Percentiles rank a stretch among this genome's conserved stretches.
phyloP scores from a whole-genome alignment of 2,329 filamentous ascomycete genomes.

The Cladobotryum protrusum region DNA sequence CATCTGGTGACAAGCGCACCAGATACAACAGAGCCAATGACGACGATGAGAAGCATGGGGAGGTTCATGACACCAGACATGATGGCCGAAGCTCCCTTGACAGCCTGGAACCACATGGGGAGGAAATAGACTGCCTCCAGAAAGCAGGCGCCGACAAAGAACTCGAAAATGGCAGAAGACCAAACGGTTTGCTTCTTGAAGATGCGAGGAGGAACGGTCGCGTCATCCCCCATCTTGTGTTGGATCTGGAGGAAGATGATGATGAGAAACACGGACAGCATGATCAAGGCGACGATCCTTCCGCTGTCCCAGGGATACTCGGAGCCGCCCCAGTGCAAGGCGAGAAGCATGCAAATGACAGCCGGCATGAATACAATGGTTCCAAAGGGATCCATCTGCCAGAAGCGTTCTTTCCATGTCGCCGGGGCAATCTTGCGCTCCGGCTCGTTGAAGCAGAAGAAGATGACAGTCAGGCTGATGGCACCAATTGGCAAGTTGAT shows the following conservation, averaged over 20 bases:
- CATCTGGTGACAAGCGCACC: slow-evolving; percentile 18
- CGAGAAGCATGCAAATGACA: slow-evolving; percentile 39
- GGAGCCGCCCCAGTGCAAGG: slow-evolving; percentile 38
- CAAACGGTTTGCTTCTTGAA: slow-evolving; percentile 27
- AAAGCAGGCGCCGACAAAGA: slow-evolving; percentile 32
- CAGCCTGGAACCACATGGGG: slow-evolving; percentile 33
- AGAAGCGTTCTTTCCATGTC: slow-evolving; percentile 30
- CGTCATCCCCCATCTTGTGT: slow-evolving; percentile 29
- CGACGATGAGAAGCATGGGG: slow-evolving; percentile 25
- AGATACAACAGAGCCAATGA: slow-evolving; percentile 13
- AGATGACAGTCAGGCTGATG: slow-evolving; percentile 15
- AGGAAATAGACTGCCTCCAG: slow-evolving; percentile 35
- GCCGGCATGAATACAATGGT: slow-evolving; percentile 22
- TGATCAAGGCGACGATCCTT: slow-evolving; percentile 32
- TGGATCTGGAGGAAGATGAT: slow-evolving; percentile 28
- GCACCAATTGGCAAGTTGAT: slow-evolving; percentile 33
- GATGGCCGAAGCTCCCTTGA: slow-evolving; percentile 28
- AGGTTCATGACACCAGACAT: slow-evolving; percentile 34
- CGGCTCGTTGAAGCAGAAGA: slow-evolving; percentile 29
- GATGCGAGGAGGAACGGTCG: slow-evolving; percentile 30
- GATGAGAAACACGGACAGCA: slow-evolving; percentile 25
- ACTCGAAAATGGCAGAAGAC: slow-evolving; percentile 24
- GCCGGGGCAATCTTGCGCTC: slow-evolving; percentile 22
- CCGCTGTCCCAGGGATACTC: slow-evolving; percentile 31
- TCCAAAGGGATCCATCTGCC: slow-evolving; percentile 30